These are phyloP conservation scores for Butyriboletus loyo DNA, from an alignment of 768 basidiomycete species.

Conservation along the genomic window DNA sequence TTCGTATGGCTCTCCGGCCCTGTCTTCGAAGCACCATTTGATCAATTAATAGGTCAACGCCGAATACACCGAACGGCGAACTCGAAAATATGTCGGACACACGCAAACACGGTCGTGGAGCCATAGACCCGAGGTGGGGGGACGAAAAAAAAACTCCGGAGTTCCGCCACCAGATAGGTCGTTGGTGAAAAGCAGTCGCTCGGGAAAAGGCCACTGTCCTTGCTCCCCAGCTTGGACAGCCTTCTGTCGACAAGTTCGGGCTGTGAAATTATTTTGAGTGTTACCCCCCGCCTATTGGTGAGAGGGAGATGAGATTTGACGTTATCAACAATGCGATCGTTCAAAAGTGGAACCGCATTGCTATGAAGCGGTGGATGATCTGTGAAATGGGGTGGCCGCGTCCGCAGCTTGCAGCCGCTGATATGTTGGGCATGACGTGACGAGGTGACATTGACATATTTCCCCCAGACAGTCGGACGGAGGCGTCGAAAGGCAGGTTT, in stretches of 20 bases:
- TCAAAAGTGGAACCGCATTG: constrained; percentile 3
- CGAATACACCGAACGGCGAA: constrained; percentile 1
- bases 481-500: background rate
- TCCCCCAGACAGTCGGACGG: background rate
- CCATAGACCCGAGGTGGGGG: background rate
- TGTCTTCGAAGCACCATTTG: background rate
- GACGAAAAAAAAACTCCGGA: background rate
- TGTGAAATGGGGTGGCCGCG: constrained; percentile 12
- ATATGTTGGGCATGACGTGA: background rate
- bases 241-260: constrained; percentile 16
- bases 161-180: background rate
- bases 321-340: constrained; percentile 17
- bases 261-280: constrained; percentile 12
- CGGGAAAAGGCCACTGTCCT: constrained; percentile 1
- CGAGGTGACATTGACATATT: background rate
- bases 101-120: background rate
- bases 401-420: background rate
- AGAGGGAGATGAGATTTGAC: constrained; percentile 17
- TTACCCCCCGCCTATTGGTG: background rate
- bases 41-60: constrained; percentile 12
- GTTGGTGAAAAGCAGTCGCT: background rate
- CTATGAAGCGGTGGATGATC: constrained; percentile 3
- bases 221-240: constrained; percentile 8
- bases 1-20: constrained; percentile 1
- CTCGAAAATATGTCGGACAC: constrained; percentile 7